A percentile compares a stretch with the other conserved stretches of the same genome.
Conservation (phyloP, 2,329 filamentous ascomycete genomes). For the Ophiosphaerella narmari region DNA sequence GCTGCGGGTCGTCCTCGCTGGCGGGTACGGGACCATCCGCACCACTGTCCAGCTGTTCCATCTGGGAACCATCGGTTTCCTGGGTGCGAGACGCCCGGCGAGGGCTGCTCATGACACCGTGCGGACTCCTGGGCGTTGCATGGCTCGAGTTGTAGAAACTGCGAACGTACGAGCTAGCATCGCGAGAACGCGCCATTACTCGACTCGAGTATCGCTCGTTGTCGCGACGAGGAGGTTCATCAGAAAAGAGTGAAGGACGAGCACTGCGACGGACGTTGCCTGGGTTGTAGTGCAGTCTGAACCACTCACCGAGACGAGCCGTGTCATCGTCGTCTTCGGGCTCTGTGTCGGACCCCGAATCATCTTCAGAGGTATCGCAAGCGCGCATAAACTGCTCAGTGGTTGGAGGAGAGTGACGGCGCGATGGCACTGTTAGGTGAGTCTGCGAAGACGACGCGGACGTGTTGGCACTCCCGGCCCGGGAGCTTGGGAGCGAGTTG, state of each 20-base stretch:
- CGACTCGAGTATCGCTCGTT: conserved; percentile 33
- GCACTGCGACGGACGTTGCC: conserved; percentile 15
- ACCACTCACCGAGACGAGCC: conserved; percentile 27
- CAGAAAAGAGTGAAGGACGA: conserved; percentile 24
- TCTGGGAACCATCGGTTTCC: neutral
- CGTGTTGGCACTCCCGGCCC: conserved; percentile 53
- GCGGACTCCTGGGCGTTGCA: conserved; percentile 1
- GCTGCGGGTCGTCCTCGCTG: conserved; percentile 26
- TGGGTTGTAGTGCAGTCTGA: conserved; percentile 12
- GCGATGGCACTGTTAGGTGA: conserved; percentile 45
- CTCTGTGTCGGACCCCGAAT: conserved; percentile 57
- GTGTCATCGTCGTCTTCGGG: conserved; percentile 48
- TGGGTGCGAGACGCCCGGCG: neutral
- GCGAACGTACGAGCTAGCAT: conserved; percentile 35
- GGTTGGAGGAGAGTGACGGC: conserved; percentile 27
- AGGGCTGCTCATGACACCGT: conserved; percentile 2
- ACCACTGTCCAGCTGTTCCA: conserved; percentile 23
- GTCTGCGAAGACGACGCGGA: conserved; percentile 45
- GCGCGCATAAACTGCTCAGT: conserved; percentile 56
- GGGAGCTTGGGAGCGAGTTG: conserved; percentile 40
- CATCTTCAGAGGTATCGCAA: conserved; percentile 54
- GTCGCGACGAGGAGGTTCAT: conserved; percentile 35
- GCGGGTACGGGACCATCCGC: conserved; percentile 21
- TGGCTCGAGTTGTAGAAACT: conserved; percentile 27
- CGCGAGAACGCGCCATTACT: conserved; percentile 32